Evolutionary conservation across 139 green algal genomes (phyloP), one percentile per base, ranked within the genome.

Genomic region (Marvania coccoides): DNA sequence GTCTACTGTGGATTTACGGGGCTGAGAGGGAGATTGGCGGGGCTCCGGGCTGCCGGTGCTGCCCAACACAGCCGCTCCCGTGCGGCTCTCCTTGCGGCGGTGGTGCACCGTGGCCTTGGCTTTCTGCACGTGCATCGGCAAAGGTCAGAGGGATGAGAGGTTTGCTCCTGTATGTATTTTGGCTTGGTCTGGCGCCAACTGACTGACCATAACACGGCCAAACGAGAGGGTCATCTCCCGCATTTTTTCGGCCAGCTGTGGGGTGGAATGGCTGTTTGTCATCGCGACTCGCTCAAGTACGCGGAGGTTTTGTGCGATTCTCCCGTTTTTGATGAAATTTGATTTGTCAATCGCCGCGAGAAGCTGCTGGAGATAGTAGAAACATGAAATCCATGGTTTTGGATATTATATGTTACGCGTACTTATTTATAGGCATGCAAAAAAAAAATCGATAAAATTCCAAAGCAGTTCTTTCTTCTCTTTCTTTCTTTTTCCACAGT

Each of bases 1-100:
- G 35, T 86, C 78, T 19, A 10, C 51, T 26, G 31, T 59, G 9
- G 19, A 19, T 19, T 51, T 19, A 51, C 42, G 42, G 19, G 42
- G 42, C 19, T 19, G 19, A 19, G 42, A 51, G 19, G 42, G 19
- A 51, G 19, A 19, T 19, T 51, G 42, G 42, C 19, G 19, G 42
- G 42, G 42, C n/a, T n/a, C n/a, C n/a, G n/a, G n/a, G 19, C 42
- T 51, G 42, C 19, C 42, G 42, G 19, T 19, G 42, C 19, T 19
- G 19, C 19, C 42, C 42, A 51, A 19, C 42, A 19, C 42, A 19
- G 19, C 42, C 19, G 42, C 42, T 28, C 42, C 19, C 19, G 42
- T 51, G 42, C 42, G 19, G 42, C 42, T 51, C 19, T 51, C 19
- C 19, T 59, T 59, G 51, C 51, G 51, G 12, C 51, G 51, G 12